Evolutionary conservation across 306 rosid species (phyloP).

Genomic region (Vigna radiata): DNA sequence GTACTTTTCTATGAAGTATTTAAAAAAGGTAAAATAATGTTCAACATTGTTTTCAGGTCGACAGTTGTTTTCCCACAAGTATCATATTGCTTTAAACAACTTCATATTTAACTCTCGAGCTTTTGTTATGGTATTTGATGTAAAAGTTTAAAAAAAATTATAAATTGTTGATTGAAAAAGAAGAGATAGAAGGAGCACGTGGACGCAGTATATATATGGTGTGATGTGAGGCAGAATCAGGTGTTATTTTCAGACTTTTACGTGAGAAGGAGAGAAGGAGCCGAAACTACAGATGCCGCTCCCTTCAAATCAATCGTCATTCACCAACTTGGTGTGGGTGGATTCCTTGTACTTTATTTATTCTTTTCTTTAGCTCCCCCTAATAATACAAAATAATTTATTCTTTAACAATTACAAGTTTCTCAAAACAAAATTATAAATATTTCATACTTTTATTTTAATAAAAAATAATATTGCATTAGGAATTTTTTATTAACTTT

Average conservation of each 20-base stretch:
- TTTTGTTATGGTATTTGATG: background rate
- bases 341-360: slow-evolving; percentile 26
- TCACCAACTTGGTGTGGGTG: slow-evolving; percentile 5
- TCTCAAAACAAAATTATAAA: too few species aligned
- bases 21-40: background rate
- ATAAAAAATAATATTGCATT: too few species aligned
- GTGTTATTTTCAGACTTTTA: slow-evolving; percentile 18
- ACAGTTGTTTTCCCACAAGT: too few species aligned
- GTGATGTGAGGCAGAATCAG: slow-evolving; percentile 29
- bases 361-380: slow-evolving; percentile 9
- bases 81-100: too few species aligned
- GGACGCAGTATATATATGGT: background rate
- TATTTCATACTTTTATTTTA: too few species aligned
- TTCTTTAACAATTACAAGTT: too few species aligned
- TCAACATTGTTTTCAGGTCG: too few species aligned
- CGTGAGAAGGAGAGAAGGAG: background rate
- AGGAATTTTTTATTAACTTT: too few species aligned
- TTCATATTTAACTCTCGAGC: background rate
- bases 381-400: too few species aligned
- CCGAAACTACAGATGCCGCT: slow-evolving; percentile 21
- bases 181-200: background rate
- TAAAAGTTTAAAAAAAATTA: background rate
- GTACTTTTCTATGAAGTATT: background rate
- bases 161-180: background rate
- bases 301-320: slow-evolving; percentile 25